Conservation (phyloP, 495 filamentous ascomycete genomes). For the Chaetomium tenue region DNA sequence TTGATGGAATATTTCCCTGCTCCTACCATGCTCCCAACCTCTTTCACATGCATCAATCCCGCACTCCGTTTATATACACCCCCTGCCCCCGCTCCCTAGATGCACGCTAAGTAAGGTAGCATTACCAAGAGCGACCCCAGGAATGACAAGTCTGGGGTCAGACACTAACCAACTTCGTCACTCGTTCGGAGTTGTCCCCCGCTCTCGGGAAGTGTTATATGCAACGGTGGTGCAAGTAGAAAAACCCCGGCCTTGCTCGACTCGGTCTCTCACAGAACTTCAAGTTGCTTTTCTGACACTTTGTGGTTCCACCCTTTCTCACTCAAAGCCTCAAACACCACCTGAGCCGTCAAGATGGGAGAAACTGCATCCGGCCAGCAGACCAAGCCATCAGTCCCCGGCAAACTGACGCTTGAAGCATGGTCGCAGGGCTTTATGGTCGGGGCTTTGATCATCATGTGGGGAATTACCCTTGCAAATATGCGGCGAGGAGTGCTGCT, state of each 20-base stretch:
- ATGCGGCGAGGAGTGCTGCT: constrained; percentile 12
- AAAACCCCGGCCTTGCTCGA: background rate
- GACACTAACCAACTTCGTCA: background rate
- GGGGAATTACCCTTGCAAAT: constrained; percentile 12
- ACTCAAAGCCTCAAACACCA: background rate
- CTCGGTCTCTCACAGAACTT: background rate
- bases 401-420: constrained; percentile 5
- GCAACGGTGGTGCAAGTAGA: background rate
- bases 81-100: too few species aligned
- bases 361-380: constrained; percentile 5
- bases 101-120: too few species aligned
- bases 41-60: too few species aligned
- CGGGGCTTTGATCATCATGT: constrained; percentile 15
- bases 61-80: too few species aligned
- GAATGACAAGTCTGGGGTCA: too few species aligned
- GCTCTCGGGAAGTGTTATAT: too few species aligned
- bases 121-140: too few species aligned
- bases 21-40: too few species aligned
- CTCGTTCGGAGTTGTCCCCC: background rate
- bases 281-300: background rate
- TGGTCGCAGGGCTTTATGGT: constrained; percentile 17
- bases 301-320: too few species aligned
- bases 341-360: background rate
- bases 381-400: background rate
- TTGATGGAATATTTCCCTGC: too few species aligned